Evolutionary conservation across 208 protist genomes (phyloP).

Genomic region (Leishmania martiniquensis): DNA sequence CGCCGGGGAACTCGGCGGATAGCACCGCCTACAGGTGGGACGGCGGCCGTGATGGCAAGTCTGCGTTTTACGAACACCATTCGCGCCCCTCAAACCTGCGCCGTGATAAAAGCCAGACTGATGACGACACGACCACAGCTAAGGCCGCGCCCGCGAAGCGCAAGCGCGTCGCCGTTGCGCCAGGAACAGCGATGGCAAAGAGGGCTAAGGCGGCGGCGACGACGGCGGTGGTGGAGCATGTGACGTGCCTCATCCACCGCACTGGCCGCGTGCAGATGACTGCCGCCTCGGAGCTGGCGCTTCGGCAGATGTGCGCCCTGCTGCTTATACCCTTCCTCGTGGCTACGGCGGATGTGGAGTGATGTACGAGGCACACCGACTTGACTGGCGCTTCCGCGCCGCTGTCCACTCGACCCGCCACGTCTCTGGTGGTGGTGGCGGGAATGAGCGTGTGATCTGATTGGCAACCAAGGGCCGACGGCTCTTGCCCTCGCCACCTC

Average conservation of each 20-base stretch:
- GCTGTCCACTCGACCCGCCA: neutral
- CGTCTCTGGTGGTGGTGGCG: neutral
- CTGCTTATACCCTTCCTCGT: constrained; percentile 31
- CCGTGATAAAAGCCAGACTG: neutral
- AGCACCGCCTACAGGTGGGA: neutral
- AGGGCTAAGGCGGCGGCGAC: neutral
- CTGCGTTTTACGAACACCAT: neutral
- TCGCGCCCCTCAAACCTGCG: neutral
- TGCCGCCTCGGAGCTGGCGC: constrained; percentile 10
- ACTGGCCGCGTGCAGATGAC: constrained; percentile 23
- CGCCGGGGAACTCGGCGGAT: neutral
- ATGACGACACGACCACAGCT: neutral
- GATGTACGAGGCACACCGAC: neutral
- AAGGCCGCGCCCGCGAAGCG: neutral
- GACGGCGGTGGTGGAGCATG: constrained; percentile 18
- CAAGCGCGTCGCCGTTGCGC: neutral
- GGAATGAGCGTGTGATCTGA: neutral
- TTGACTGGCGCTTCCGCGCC: neutral
- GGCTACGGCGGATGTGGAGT: constrained; percentile 25
- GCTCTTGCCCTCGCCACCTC: neutral
- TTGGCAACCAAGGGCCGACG: neutral
- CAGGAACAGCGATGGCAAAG: neutral
- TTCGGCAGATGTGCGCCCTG: constrained; percentile 21
- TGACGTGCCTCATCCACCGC: constrained; percentile 18
- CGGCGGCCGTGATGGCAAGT: neutral